Conservation (phyloP, 2,329 filamentous ascomycete genomes). For the Madurella mycetomatis region DNA sequence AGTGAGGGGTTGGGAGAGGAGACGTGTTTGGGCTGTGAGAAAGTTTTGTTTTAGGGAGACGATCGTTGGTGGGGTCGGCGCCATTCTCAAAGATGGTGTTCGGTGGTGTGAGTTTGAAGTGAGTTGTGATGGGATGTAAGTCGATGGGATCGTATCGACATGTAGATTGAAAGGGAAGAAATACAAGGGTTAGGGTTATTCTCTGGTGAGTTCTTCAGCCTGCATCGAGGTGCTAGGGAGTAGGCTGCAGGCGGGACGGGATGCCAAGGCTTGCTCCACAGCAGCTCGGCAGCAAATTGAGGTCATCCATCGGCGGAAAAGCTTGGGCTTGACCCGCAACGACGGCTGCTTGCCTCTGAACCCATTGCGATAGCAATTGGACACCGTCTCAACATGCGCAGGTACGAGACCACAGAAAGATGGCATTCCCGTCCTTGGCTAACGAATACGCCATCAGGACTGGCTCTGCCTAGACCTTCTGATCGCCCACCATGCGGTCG, state of each 20-base stretch:
- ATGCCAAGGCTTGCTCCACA: slow-evolving; percentile 13
- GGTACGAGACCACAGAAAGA: slow-evolving; percentile 11
- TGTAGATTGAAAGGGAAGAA: neutral
- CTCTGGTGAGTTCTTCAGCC: neutral
- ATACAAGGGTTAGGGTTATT: slow-evolving; percentile 7
- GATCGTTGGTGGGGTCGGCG: slow-evolving; percentile 47
- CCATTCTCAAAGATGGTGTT: slow-evolving; percentile 18
- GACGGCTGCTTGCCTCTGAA: slow-evolving; percentile 4
- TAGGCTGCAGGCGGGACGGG: too few species aligned
- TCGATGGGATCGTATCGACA: neutral
- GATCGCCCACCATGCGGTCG: slow-evolving; percentile 47
- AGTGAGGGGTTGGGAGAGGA: slow-evolving; percentile 55
- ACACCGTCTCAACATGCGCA: slow-evolving; percentile 22
- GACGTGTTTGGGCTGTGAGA: slow-evolving; percentile 56
- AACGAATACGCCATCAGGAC: slow-evolving; percentile 12
- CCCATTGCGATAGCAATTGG: slow-evolving; percentile 17
- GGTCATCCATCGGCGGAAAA: slow-evolving; percentile 23
- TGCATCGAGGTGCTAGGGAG: neutral
- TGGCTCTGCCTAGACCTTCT: slow-evolving; percentile 18
- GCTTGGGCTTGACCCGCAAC: slow-evolving; percentile 6
- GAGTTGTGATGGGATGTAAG: neutral
- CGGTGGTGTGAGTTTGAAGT: neutral
- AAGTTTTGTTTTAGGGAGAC: slow-evolving; percentile 62
- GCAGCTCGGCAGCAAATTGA: slow-evolving; percentile 25
- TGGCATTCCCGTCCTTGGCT: neutral